Evolutionary conservation across 2,329 filamentous ascomycete genomes (phyloP), one percentile per base, ranked within the genome.

Genomic region (Pseudocercospora macadamiae): DNA sequence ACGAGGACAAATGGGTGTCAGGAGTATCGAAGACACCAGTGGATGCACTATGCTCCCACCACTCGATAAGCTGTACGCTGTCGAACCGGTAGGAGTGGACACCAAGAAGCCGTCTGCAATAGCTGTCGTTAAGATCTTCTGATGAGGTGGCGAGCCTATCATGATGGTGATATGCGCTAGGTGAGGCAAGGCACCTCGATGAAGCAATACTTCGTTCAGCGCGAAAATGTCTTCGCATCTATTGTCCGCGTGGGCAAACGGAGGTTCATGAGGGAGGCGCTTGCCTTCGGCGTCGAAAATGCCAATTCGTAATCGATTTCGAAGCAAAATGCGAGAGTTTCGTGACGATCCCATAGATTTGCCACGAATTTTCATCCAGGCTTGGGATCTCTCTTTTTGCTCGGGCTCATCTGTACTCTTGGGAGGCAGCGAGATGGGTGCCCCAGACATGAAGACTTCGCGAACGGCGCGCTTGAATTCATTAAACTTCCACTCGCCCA

Each of bases 21-120:
- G 84, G 23, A 97, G 85, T 12, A 97, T 82, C 1, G 90, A 91
- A 34, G 90, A 89, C 2, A 97, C 93, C 1, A 97, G 83, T 0
- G 95, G 95, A 73, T 99, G 95, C 37, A 97, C 90, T 66, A 99
- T 97, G 67, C 89, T 90, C 1, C 95, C 95, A 2, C 95, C 95
- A 2, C 89, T 90, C 64, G 89, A 95, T n/a, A 99, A 82, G 59
- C 89, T 95, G 78, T 99, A 99, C 0, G 95, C 95, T 0, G 95
- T 99, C 37, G 90, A 96, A 2, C 95, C 95, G 0, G 95, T 99
- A 0, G 95, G 95, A 0, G 93, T 97, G 63, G 89, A 92, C 59
- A 97, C 87, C 44, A 97, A 89, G 74, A 99, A 96, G 51, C 95
- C 95, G 73, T 99, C 95, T 1, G 93, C 93, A 10, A 96, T 93